Evolutionary conservation across 106 monocot genomes (phyloP), one percentile per base, ranked within the genome.

Genomic region (Allium fistulosum): DNA sequence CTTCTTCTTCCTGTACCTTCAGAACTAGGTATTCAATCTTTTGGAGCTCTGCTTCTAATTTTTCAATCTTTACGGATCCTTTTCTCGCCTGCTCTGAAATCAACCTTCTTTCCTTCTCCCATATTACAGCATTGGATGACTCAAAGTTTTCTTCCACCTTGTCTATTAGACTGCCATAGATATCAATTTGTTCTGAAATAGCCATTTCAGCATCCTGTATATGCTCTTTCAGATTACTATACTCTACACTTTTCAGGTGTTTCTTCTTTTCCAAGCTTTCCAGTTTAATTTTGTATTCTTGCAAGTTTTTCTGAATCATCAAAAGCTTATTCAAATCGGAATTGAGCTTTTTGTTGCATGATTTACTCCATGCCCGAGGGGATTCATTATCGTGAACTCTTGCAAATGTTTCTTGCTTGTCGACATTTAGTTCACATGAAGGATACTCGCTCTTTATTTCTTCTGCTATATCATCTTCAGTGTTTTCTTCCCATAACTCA

Each of bases 41-140:
- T 66, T 93, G 82, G 46, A 99, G 60, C 59, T 93, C 93, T 61
- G 85, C n/a, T 73, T 99, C 99, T 76, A 93, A 48, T 61, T 77
- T 82, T 8, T 66, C 87, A 46, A 93, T 99, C 72, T 83, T 93
- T 51, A 93, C 90, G 1, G 87, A 85, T 15, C 72, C 85, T 46
- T 69, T 81, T 17, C 69, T 62, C 16, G 70, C 85, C 7, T 72
- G 65, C 16, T 88, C 90, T 7, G 73, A 79, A 6, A 99, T 63
- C 63, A 83, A 72, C 53, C 73, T 75, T 55, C 75, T 68, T 51
- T 69, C 61, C 56, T 52, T 48, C 67, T 50, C 17, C 53, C 46
- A 59, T 46, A 67, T 84, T 48, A 48, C 15, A 48, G 59, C 61
- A 67, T 52, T 58, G 6, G 52, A 49, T 22, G 69, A 80, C 15